Evolutionary conservation across 805 yeast genomes (phyloP), one percentile per base, ranked within the genome.

Genomic region (Kazachstania bromeliacearum): DNA sequence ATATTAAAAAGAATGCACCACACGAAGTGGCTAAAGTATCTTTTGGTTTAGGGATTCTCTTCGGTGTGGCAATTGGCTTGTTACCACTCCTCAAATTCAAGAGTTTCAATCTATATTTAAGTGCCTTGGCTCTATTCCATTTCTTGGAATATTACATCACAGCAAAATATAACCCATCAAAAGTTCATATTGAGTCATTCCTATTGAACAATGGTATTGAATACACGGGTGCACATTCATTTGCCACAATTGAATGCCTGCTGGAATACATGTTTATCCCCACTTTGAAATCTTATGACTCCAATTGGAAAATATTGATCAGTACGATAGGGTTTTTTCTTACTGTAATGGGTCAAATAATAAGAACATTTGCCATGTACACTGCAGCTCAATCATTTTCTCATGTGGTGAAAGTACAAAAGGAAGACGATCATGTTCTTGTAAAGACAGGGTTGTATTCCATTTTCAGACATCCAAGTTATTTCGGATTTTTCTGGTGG

Each of bases 401-500:
- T 35, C 99, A 92, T 58, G 60, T 77, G 29, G 73, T 92, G 2
- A 85, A 78, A 32, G 56, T 70, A 3, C 54, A 60, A 13, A 76
- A 70, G 35, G 56, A 63, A 22, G 46, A 58, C 1, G 70, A 70
- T 36, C 98, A 92, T 55, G 59, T 46, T 7, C 64, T 92, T 29
- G 79, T 92, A 9, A 84, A 85, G 0, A 46, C 59, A 8, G 97
- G 96, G 0, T 62, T 89, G 3, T 92, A 89, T 57, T 39, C 66
- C 1, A 44, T 59, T 18, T 60, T 73, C 12, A 68, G 98, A 42
- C 98, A 92, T 56, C 98, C 98, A 5, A 79, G 94, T 33, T 92
- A 92, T 59, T 70, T 77, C 28, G 98, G 96, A 0, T 92, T 82
- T 56, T 88, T 77, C 52, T 77, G 85, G 74, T 92, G 97, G 96